Percentiles rank a stretch among this genome's conserved stretches.
Evolutionary conservation across 148 eudicot species (phyloP).

Genomic region (Amaranthus hypochondriacus): DNA sequence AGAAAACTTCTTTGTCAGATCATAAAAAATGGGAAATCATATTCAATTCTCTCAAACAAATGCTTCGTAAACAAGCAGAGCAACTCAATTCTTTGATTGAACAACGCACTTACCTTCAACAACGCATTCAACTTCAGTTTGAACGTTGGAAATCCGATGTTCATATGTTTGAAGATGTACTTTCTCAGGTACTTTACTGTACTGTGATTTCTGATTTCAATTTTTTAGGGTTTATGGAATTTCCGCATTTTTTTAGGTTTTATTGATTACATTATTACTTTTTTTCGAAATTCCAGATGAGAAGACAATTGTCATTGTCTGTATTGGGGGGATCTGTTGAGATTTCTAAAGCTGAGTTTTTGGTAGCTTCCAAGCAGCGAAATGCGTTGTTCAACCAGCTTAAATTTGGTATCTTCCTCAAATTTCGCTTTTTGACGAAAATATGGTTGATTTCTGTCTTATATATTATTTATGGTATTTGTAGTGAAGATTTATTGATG

Average conservation of each 20-base stretch:
- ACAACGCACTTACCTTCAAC: constrained; percentile 36
- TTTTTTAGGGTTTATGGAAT: constrained; percentile 12
- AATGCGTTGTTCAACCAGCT: constrained; percentile 30
- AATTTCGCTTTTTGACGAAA: not conserved
- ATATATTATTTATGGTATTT: not conserved
- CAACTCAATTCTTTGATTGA: constrained; percentile 35
- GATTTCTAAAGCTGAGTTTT: constrained; percentile 23
- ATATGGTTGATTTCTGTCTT: not conserved
- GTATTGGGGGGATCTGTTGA: constrained; percentile 30
- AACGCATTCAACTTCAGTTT: constrained; percentile 28
- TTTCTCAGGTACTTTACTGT: constrained; percentile 36
- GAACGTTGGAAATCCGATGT: constrained; percentile 35
- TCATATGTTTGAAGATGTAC: constrained; percentile 22
- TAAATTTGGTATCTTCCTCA: constrained; percentile 39
- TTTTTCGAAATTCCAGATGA: constrained; percentile 38
- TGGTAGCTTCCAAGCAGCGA: constrained; percentile 34
- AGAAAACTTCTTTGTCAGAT: constrained; percentile 24
- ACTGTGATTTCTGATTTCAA: not conserved
- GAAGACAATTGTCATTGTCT: constrained; percentile 19
- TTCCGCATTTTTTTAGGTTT: not conserved
- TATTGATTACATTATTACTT: constrained; percentile 9
- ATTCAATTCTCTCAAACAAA: constrained; percentile 31
- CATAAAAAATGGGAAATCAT: constrained; percentile 39
- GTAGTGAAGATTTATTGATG: not conserved
- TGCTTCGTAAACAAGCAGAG: constrained; percentile 29